Evolutionary conservation across 768 basidiomycete genomes (phyloP), one percentile per base, ranked within the genome.

Genomic region (Hydnomerulius pinastri): DNA sequence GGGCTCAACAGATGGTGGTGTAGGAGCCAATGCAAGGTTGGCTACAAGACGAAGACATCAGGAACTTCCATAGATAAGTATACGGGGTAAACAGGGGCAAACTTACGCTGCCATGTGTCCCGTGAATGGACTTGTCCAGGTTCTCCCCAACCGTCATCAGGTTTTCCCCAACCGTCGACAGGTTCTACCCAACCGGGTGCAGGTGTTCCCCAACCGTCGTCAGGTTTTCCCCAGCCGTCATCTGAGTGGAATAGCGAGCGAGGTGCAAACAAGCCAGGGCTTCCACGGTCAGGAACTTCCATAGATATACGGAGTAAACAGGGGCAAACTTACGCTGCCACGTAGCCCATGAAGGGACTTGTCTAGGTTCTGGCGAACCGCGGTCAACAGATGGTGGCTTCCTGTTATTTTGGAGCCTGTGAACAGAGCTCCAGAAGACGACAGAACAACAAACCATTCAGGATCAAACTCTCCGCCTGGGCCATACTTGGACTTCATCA

Each of bases 391-490:
- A n/a, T n/a, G n/a, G n/a, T n/a, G n/a, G n/a, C n/a, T n/a, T n/a
- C n/a, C n/a, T n/a, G n/a, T n/a, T n/a, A n/a, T n/a, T 17, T 85
- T 38, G 50, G 27, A 12, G 41, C 21, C 27, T 47, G 28, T 48
- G 47, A 54, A 32, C 8, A 20, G 35, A n/a, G 27, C 6, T 11
- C 5, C 28, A 5, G 9, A 25, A 13, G 15, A 30, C 15, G 28
- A 43, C 21, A 18, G 6, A 49, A n/a, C 13, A 20, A 43, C 70
- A 55, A 30, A 83, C 90, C 91, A 92, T n/a, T 88, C 83, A 8
- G 85, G 79, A 60, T 91, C 86, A 61, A 87, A 93, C 65, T 90
- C 86, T 43, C 91, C 91, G 48, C 89, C 90, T 17, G 89, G 83
- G 5, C 85, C 85, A 57, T 90, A 89, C 63, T 87, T 87, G 33